Evolutionary conservation across 805 yeast genomes (phyloP).

Genomic region (Barnettozyma sucrosica): DNA sequence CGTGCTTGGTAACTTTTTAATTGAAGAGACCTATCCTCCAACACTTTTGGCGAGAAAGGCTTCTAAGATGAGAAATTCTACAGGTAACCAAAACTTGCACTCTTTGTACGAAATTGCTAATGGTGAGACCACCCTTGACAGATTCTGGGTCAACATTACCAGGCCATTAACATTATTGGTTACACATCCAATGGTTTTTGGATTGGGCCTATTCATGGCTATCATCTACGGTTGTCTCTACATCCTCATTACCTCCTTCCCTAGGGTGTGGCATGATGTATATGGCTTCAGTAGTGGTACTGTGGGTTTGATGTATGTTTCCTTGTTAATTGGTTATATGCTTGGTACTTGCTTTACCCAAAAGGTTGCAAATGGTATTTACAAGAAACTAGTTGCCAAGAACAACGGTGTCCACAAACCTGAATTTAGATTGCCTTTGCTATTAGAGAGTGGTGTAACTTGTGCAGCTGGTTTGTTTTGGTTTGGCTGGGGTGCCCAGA

Average conservation of each 20-base stretch:
- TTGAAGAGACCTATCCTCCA: constrained; percentile 57
- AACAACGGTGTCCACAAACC: constrained; percentile 55
- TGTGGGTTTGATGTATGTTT: constrained; percentile 53
- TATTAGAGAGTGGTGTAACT: constrained; percentile 43
- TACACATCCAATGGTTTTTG: constrained; percentile 58
- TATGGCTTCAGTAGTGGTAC: constrained; percentile 45
- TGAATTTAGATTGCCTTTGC: constrained; percentile 51
- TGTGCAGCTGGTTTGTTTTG: constrained; percentile 59
- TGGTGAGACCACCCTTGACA: constrained; percentile 35
- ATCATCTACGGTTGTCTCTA: constrained; percentile 63
- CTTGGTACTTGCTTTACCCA: constrained; percentile 48
- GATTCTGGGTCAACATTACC: constrained; percentile 36
- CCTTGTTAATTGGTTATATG: constrained; percentile 50
- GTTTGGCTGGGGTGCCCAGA: constrained; percentile 69
- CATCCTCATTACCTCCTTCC: constrained; percentile 55
- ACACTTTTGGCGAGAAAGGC: constrained; percentile 44
- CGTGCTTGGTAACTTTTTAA: constrained; percentile 36
- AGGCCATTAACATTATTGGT: constrained; percentile 50
- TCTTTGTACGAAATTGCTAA: constrained; percentile 58
- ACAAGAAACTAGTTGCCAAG: constrained; percentile 30
- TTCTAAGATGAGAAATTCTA: constrained; percentile 38
- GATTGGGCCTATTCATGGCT: constrained; percentile 60
- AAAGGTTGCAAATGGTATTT: constrained; percentile 35
- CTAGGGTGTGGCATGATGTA: constrained; percentile 39
- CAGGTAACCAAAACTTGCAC: constrained; percentile 51